phyloP scores from a whole-genome alignment of 139 green algal species.

The Diplosphaera chodatii region DNA sequence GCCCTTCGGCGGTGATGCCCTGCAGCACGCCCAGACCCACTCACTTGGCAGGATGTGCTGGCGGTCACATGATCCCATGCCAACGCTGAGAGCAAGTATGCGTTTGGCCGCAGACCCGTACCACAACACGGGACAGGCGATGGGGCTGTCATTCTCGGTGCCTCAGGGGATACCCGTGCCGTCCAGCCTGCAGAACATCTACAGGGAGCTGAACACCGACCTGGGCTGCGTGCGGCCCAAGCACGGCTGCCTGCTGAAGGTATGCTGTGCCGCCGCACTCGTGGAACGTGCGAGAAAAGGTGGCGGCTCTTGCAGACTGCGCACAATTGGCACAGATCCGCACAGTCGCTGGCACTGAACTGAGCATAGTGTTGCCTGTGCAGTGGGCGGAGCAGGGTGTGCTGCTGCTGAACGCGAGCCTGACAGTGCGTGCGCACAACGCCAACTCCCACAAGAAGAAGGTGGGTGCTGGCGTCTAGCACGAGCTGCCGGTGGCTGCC shows the following conservation, averaged over 20 bases:
- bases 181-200: slow-evolving; percentile 75
- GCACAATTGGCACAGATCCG: too few relatives aligned
- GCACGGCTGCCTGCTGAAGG: slow-evolving; percentile 69
- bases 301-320: too few relatives aligned
- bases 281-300: too few relatives aligned
- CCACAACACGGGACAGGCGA: slow-evolving; percentile 79
- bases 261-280: slow-evolving; percentile 18
- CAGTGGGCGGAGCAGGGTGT: slow-evolving; percentile 65
- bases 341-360: too few relatives aligned
- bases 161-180: slow-evolving; percentile 54
- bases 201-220: slow-evolving; percentile 73
- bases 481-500: too few relatives aligned
- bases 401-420: slow-evolving; percentile 88
- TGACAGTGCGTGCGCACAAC: slow-evolving; percentile 80
- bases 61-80: too few relatives aligned
- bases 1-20: too few relatives aligned
- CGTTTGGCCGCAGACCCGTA: slow-evolving; percentile 89
- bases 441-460: slow-evolving; percentile 82
- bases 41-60: too few relatives aligned
- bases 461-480: too few relatives aligned
- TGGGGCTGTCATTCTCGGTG: slow-evolving; percentile 90
- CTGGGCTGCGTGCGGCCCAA: slow-evolving; percentile 39
- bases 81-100: too few relatives aligned
- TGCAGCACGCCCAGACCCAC: too few relatives aligned
- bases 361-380: too few relatives aligned